Evolutionary conservation across 2,329 filamentous ascomycete genomes (phyloP), one percentile per base, ranked within the genome.

Genomic region (Geosmithia flava): DNA sequence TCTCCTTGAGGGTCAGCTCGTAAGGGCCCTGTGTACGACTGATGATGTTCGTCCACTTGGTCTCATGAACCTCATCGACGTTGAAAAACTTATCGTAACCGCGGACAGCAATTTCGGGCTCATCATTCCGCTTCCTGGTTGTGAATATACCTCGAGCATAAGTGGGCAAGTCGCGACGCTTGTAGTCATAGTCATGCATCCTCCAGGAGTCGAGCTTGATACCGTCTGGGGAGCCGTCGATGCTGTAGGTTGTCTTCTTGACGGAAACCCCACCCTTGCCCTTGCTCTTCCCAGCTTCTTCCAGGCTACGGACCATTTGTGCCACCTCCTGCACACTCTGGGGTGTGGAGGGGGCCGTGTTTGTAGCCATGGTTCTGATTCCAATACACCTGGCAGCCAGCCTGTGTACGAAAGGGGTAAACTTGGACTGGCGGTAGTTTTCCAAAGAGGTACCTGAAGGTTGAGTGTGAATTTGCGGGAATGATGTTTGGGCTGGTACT

Each of bases 1-100:
- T 98, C 67, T 98, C 93, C 68, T 98, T 98, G 47, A 97, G 80
- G 50, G 89, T 97, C 49, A 98, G 70, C 67, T 98, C 93, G 58
- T 97, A 98, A 0, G 93, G 93, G 0, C 88, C 89, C 53, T 79
- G 70, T 1, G 93, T 97, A 49, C 85, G 75, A 27, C 67, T 66
- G 59, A 84, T 72, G 51, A 98, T 87, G 58, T 84, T 86, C 16
- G 71, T 64, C 93, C 93, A 98, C 57, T 82, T 76, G 3, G 93
- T 98, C 54, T 85, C 80, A 44, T 70, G 65, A 7, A 95, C 84
- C 67, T 98, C 93, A 46, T 79, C 78, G 41, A 87, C 76, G 58
- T 98, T 98, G 78, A 98, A 98, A 71, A 98, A 98, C 67, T 98
- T 98, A 73, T 98, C 91, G 66, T 98, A 98, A 47, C 93, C 93